A percentile compares a stretch with the other conserved stretches of the same genome.
phyloP scores from a whole-genome alignment of 176 grass and related monocot species.

The Carex parvula region DNA sequence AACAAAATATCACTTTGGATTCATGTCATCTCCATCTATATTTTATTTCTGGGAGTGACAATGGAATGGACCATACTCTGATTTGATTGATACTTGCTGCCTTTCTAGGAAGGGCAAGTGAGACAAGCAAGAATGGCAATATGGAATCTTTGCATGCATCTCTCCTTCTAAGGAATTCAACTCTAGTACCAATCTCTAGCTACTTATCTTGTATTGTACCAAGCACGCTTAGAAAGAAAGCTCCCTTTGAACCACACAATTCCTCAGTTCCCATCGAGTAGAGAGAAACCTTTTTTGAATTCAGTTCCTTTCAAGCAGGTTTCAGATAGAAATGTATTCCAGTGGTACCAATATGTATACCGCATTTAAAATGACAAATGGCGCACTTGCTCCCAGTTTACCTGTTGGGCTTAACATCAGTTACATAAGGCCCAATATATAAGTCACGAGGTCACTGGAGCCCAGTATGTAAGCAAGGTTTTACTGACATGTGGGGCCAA shows the following conservation, averaged over 20 bases:
- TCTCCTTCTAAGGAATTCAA: constrained; percentile 32
- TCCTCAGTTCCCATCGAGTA: background rate
- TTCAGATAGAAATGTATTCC: background rate
- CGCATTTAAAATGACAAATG: background rate
- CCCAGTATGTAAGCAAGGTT: background rate
- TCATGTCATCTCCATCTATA: background rate
- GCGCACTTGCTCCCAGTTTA: background rate
- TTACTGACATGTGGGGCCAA: background rate
- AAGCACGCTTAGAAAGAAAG: constrained; percentile 37
- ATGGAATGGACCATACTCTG: constrained; percentile 27
- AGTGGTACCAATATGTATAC: background rate
- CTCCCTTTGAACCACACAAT: constrained; percentile 10
- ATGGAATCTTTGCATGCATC: background rate
- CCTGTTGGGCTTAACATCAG: background rate
- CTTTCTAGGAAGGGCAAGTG: background rate
- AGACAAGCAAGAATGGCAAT: background rate
- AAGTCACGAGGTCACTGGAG: background rate
- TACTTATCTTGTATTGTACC: constrained; percentile 33
- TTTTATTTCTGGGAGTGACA: background rate
- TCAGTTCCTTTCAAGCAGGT: background rate
- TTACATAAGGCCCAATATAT: background rate
- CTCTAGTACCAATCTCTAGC: constrained; percentile 22
- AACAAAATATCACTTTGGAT: constrained; percentile 26
- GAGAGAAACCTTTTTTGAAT: background rate
- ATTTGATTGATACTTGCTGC: constrained; percentile 21